Evolutionary conservation across 768 basidiomycete genomes (phyloP).

Genomic region (Steccherinum ochraceum): DNA sequence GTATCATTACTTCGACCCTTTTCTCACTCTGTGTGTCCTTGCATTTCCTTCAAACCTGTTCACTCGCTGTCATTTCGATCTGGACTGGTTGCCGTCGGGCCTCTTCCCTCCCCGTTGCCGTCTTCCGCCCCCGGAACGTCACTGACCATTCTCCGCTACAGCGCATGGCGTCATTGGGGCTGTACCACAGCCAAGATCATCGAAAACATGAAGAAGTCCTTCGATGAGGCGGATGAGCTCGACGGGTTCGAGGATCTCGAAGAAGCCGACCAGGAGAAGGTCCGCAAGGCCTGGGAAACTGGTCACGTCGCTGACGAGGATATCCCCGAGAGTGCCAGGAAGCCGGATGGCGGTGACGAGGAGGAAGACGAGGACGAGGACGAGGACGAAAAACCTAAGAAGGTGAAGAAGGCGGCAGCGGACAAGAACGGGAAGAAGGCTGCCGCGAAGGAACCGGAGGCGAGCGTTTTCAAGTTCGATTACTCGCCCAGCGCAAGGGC

Average conservation of each 20-base stretch:
- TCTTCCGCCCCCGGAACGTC: background rate
- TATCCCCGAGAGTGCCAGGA: conserved; percentile 68
- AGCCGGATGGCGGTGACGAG: conserved; percentile 37
- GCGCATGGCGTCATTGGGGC: conserved; percentile 89
- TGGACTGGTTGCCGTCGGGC: too few relatives aligned
- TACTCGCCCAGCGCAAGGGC: conserved; percentile 24
- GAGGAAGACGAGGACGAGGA: conserved; percentile 25
- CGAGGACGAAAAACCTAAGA: conserved; percentile 29
- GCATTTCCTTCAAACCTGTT: background rate
- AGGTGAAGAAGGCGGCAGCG: conserved; percentile 12
- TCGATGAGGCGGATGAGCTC: conserved; percentile 57
- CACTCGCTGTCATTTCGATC: too few relatives aligned
- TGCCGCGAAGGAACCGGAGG: conserved; percentile 26
- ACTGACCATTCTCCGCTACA: conserved; percentile 21
- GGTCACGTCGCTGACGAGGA: conserved; percentile 82
- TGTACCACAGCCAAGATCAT: conserved; percentile 70
- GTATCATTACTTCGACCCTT: background rate
- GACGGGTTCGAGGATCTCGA: conserved; percentile 80
- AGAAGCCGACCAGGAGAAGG: conserved; percentile 62
- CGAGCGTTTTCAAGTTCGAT: conserved; percentile 27
- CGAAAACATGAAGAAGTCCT: conserved; percentile 58
- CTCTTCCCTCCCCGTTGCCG: background rate
- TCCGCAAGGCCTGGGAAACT: conserved; percentile 67
- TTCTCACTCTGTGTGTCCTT: background rate
- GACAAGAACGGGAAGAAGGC: conserved; percentile 19